A percentile compares a stretch with the other conserved stretches of the same genome.
Evolutionary conservation across 176 grass and related monocot species (phyloP).

Genomic region (Eragrostis nindensis): DNA sequence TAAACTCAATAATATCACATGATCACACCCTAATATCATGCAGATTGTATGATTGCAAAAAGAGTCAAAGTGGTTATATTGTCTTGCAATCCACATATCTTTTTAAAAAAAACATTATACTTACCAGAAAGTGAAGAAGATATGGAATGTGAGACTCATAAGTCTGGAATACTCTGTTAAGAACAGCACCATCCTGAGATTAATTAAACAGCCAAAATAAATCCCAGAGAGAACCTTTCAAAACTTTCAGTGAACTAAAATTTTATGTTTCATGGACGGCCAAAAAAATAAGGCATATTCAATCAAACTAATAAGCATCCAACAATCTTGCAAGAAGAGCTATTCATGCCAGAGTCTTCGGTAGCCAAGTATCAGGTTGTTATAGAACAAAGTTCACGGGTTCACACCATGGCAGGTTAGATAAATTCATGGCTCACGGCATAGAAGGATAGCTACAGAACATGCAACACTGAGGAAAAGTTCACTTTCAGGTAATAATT

Average conservation of each 20-base stretch:
- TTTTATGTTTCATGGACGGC: background rate
- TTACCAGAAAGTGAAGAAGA: slow-evolving; percentile 99
- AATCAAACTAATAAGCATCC: slow-evolving; percentile 20
- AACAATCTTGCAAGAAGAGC: background rate
- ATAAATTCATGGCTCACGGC: background rate
- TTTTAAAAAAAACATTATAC: slow-evolving; percentile 37
- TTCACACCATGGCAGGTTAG: slow-evolving; percentile 23
- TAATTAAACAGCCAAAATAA: slow-evolving; percentile 43
- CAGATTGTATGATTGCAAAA: slow-evolving; percentile 24
- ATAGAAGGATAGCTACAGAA: slow-evolving; percentile 10
- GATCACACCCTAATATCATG: background rate
- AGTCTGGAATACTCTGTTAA: slow-evolving; percentile 80
- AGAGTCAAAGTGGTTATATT: slow-evolving; percentile 17
- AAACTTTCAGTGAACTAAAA: slow-evolving; percentile 36
- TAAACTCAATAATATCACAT: background rate
- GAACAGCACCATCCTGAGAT: slow-evolving; percentile 78
- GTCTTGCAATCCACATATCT: slow-evolving; percentile 26
- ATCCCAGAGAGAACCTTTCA: slow-evolving; percentile 16
- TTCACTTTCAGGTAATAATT: slow-evolving; percentile 11
- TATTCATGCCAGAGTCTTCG: slow-evolving; percentile 12
- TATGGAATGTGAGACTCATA: slow-evolving; percentile 97
- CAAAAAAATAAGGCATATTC: background rate
- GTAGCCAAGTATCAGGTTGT: slow-evolving; percentile 2
- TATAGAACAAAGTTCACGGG: background rate
- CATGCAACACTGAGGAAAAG: slow-evolving; percentile 12